Base-by-base conservation (phyloP, 345 rosid genomes). In the Laguncularia racemosa region DNA sequence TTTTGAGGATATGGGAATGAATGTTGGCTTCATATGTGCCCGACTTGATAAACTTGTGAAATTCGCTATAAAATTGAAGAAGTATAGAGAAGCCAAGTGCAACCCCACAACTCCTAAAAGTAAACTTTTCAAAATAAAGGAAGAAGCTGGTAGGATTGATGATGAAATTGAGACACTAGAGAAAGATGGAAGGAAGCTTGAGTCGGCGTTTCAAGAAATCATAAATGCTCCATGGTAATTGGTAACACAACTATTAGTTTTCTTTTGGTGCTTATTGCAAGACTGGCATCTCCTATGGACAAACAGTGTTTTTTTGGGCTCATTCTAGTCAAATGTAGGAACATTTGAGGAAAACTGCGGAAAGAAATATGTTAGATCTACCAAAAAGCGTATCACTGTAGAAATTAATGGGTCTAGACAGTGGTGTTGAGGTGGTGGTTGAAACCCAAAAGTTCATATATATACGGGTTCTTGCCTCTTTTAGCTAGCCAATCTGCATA, bases 1-100 rank as follows among this genome's bases (percentile, higher is more conserved):
- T 15, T 75, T 81, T 48, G 77, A 69, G 75, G 64, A 70, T 64
- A 59, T 78, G 65, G 81, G 86, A 48, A 81, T 67, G 73, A 72
- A 78, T 4, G 78, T 76, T 5, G 77, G 76, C 44, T 81, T 76
- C 58, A 46, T 71, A 28, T 73, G 65, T 13, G 61, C 65, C 55
- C 64, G 83, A n/a, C 57, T 81, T 50, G 52, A 44, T n/a, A 18
- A 53, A 52, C 64, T 81, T 23, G 55, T 61, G 74, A 58, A 23
- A 47, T 56, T 81, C 13, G 66, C 77, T 0, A n/a, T 43, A 16
- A 68, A 69, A 56, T 62, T 64, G 33, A 66, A 69, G 60, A 64
- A 58, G 55, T 58, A 53, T 2, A 63, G 61, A 49, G 73, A 70
- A 44, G 55, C 16, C 14, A 59, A 59, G 64, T 16, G 15, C 0